These are phyloP conservation scores for Knoxdaviesia capensis DNA, from an alignment of 2,329 filamentous ascomycete species.

Conservation along the genomic window DNA sequence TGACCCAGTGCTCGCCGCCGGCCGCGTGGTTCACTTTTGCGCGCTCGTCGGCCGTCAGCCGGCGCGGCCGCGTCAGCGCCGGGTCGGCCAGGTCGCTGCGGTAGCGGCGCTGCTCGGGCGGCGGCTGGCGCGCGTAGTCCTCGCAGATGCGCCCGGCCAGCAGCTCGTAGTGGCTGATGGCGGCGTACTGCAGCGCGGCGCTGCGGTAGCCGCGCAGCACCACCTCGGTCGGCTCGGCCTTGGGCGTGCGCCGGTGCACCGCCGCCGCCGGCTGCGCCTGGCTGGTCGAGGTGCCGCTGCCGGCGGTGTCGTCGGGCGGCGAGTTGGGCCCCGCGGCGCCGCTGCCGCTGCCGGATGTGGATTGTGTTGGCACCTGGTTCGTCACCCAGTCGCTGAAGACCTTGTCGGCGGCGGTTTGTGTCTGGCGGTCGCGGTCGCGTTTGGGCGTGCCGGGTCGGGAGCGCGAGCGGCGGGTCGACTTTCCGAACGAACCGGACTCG, in stretches of 20 bases:
- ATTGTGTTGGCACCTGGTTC: slow-evolving; percentile 16
- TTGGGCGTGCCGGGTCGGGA: slow-evolving; percentile 39
- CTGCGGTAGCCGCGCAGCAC: slow-evolving; percentile 65
- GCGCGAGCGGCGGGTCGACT: slow-evolving; percentile 42
- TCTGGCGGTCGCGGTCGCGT: slow-evolving; percentile 36
- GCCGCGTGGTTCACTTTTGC: slow-evolving; percentile 62
- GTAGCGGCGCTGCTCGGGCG: slow-evolving; percentile 47
- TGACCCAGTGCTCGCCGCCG: slow-evolving; percentile 83
- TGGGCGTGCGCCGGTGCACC: slow-evolving; percentile 14
- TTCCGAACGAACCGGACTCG: slow-evolving; percentile 45
- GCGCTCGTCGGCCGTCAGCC: slow-evolving; percentile 52
- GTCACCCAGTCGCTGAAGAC: slow-evolving; percentile 39
- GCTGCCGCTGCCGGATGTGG: no score
- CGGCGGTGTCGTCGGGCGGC: slow-evolving; percentile 10
- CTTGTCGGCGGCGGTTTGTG: slow-evolving; percentile 38
- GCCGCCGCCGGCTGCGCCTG: slow-evolving; percentile 16
- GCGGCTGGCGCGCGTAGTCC: slow-evolving; percentile 78
- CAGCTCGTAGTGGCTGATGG: slow-evolving; percentile 72
- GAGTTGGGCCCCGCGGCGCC: slow-evolving; percentile 10
- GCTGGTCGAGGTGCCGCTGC: slow-evolving; percentile 9
- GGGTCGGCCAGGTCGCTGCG: slow-evolving; percentile 56
- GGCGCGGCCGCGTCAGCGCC: slow-evolving; percentile 42
- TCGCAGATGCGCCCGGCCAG: slow-evolving; percentile 78
- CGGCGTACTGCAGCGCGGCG: slow-evolving; percentile 55
- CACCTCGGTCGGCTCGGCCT: slow-evolving; percentile 44